A percentile compares a stretch with the other conserved stretches of the same genome.
Conservation (phyloP, 345 rosid species). For the Punica granatum region DNA sequence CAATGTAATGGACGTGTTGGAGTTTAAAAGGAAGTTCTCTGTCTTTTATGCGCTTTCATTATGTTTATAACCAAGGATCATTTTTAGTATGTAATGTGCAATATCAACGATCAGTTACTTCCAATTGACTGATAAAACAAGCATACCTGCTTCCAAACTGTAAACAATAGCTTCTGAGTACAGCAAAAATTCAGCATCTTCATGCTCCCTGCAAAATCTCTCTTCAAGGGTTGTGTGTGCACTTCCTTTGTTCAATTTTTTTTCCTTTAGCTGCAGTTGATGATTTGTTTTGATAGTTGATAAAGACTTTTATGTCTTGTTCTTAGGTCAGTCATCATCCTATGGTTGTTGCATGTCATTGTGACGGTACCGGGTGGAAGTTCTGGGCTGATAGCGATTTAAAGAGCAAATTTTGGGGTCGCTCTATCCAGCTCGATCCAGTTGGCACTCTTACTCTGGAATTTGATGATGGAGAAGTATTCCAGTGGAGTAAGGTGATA, state of each 20-base stretch:
- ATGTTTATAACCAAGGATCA: neutral
- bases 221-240: neutral
- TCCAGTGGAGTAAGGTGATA: constrained; percentile 88
- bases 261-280: neutral
- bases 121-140: neutral
- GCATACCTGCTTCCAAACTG: neutral
- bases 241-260: neutral
- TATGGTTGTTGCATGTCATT: constrained; percentile 95
- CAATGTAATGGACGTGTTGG: neutral
- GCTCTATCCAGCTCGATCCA: constrained; percentile 97
- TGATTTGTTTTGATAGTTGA: neutral
- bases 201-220: neutral
- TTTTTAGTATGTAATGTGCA: no score
- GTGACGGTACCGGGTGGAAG: constrained; percentile 99
- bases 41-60: neutral
- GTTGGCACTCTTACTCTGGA: constrained; percentile 85
- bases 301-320: neutral
- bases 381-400: constrained; percentile 98
- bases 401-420: constrained; percentile 99
- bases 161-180: neutral
- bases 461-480: constrained; percentile 91
- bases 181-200: neutral
- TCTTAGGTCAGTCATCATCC: constrained; percentile 99
- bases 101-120: neutral
- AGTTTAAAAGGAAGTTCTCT: neutral